These are phyloP conservation scores for Daedaleopsis nitida DNA, from an alignment of 768 basidiomycete species.

Conservation along the genomic window DNA sequence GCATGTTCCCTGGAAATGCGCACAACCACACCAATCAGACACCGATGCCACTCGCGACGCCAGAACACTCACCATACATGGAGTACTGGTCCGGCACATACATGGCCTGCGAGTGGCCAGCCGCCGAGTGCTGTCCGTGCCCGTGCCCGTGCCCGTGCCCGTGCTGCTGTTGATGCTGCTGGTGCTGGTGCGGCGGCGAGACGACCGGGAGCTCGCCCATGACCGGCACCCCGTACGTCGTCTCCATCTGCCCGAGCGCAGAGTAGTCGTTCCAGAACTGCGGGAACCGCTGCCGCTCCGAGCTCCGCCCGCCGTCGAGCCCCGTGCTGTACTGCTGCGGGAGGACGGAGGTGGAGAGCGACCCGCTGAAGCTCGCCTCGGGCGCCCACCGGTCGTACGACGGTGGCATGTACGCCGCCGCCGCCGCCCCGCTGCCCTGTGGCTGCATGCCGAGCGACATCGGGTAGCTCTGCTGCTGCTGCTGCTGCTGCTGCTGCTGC, in stretches of 20 bases:
- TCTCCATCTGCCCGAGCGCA: constrained; percentile 34
- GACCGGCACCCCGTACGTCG: constrained; percentile 32
- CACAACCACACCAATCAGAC: background rate
- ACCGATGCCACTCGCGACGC: background rate
- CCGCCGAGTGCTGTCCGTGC: constrained; percentile 2
- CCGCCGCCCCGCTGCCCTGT: constrained; percentile 6
- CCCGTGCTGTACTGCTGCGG: constrained; percentile 79
- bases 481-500: background rate
- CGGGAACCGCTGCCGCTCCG: constrained; percentile 29
- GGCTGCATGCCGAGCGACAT: constrained; percentile 20
- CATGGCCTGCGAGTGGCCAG: constrained; percentile 23
- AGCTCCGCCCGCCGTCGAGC: constrained; percentile 51
- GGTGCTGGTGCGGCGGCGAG: constrained; percentile 8
- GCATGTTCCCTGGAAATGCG: constrained; percentile 17
- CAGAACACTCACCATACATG: constrained; percentile 28
- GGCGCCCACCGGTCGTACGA: constrained; percentile 53
- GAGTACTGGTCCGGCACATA: constrained; percentile 31
- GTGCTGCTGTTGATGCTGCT: constrained; percentile 1
- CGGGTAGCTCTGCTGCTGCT: constrained; percentile 12
- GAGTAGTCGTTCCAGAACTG: constrained; percentile 41
- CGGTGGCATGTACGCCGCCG: constrained; percentile 31
- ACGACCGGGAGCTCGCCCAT: constrained; percentile 25
- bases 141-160: background rate
- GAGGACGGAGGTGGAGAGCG: constrained; percentile 40
- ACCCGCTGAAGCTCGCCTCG: constrained; percentile 32